Base-by-base conservation (phyloP, 345 rosid genomes). In the Linum lewisii region DNA sequence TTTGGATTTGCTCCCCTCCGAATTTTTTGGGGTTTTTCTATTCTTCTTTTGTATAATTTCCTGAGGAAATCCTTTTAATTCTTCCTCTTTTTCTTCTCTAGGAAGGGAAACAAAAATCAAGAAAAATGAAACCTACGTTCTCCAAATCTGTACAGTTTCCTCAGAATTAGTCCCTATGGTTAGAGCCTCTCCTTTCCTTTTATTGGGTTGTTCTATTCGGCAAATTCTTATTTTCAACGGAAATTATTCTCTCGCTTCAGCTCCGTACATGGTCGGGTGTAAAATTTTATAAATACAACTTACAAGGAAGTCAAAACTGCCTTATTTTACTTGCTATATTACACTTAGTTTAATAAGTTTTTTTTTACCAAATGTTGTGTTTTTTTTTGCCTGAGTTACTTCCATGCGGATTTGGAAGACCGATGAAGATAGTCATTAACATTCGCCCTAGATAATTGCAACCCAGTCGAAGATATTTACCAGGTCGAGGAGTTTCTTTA, bases 1-100 rank as follows among this genome's bases (percentile, higher is more conserved):
- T 5, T 29, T 29, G 34, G 34, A 8, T 8, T 21, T 23, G 5
- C 15, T 24, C 93, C 9, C n/a, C n/a, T n/a, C n/a, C 14, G 22
- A 8, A 54, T 11, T 42, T 5, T 42, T 42, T 34, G 1, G 38
- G 5, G 5, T 34, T 7, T 42, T 42, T 7, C 5, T 7, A 38
- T 42, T 42, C 13, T 42, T 42, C 16, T 11, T 3, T 42, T 1
- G 18, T 6, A 11, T 0, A 16, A 42, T 11, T 1, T 4, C 2
- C 4, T 42, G 47, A 34, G 38, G 0, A n/a, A n/a, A 78, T 72
- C 7, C 7, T 8, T 29, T 29, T 29, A 5, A n/a, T 29, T 8
- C 34, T 1, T 3, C 34, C 7, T 3, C 34, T 29, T 42, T 16
- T 42, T 42, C 47, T 42, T 11, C 3, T 42, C 4, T 42, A 1